These are phyloP conservation scores for Orobanche coerulescens DNA, from an alignment of 257 asterid genomes.

Conservation along the genomic window DNA sequence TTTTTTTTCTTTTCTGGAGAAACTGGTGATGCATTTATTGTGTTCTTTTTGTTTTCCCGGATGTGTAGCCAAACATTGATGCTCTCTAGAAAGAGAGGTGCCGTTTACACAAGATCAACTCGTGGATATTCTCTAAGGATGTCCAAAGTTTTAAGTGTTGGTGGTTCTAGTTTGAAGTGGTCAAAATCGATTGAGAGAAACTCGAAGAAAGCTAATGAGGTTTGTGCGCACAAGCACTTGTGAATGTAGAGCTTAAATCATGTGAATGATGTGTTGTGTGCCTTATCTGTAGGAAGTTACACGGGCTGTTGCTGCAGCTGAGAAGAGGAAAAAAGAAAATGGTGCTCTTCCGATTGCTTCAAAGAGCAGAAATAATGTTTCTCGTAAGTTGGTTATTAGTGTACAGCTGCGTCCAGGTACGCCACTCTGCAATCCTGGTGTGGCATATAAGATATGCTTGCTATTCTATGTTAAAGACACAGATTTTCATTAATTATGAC, in stretches of 20 bases:
- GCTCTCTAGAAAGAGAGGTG: slow-evolving; percentile 67
- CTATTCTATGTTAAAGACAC: slow-evolving; percentile 6
- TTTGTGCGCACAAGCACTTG: slow-evolving; percentile 33
- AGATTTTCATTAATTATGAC: slow-evolving; percentile 12
- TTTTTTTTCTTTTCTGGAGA: slow-evolving; percentile 15
- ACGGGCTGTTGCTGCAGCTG: slow-evolving; percentile 70
- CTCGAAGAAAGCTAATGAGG: slow-evolving; percentile 74
- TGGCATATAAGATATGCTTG: slow-evolving; percentile 33
- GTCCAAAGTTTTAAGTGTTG: slow-evolving; percentile 70
- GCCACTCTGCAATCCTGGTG: slow-evolving; percentile 73
- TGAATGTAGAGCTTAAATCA: slow-evolving; percentile 16
- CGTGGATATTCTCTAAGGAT: slow-evolving; percentile 78
- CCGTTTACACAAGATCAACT: slow-evolving; percentile 71
- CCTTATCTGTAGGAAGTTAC: slow-evolving; percentile 61
- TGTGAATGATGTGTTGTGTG: slow-evolving; percentile 15
- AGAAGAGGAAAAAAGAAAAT: slow-evolving; percentile 47
- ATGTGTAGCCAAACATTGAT: slow-evolving; percentile 53
- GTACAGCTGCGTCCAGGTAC: slow-evolving; percentile 72
- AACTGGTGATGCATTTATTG: slow-evolving; percentile 21
- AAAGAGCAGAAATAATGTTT: slow-evolving; percentile 56
- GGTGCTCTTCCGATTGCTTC: slow-evolving; percentile 33
- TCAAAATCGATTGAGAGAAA: slow-evolving; percentile 84
- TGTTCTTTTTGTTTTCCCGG: neutral
- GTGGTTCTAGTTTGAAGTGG: slow-evolving; percentile 88
- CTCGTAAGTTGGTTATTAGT: slow-evolving; percentile 77